Conservation (phyloP, 2,329 filamentous ascomycete genomes). For the Ophiostoma perfectum region DNA sequence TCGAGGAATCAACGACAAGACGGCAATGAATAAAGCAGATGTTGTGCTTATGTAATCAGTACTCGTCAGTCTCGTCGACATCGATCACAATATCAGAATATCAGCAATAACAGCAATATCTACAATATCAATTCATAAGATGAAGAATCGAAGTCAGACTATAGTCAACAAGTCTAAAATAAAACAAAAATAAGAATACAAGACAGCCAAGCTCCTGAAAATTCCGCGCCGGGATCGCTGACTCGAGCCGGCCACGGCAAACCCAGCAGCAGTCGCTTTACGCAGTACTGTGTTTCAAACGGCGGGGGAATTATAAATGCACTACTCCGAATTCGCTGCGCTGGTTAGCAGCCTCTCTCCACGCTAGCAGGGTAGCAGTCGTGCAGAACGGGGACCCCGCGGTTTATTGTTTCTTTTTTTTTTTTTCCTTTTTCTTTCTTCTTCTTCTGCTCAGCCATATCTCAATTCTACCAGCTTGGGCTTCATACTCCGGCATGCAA, state of each 20-base stretch:
- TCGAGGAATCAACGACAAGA: background rate
- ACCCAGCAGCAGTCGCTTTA: background rate
- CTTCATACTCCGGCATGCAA: too few species aligned
- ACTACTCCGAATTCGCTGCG: slow-evolving; percentile 13
- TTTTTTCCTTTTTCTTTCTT: too few species aligned
- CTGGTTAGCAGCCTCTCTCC: background rate
- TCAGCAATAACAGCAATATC: background rate
- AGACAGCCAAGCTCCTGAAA: background rate
- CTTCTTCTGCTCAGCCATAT: too few species aligned
- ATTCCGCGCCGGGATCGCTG: slow-evolving; percentile 11
- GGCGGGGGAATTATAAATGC: background rate
- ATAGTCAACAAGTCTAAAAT: background rate
- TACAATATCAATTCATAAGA: background rate
- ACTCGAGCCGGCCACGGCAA: background rate
- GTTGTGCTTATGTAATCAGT: background rate
- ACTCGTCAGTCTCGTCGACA: background rate
- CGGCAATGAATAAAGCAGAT: background rate
- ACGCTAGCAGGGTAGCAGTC: background rate
- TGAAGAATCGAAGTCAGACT: background rate
- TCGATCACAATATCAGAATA: background rate
- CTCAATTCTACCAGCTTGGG: too few species aligned
- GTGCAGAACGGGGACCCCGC: slow-evolving; percentile 10
- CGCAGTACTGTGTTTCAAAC: background rate
- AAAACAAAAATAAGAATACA: background rate
- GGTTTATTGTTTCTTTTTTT: background rate